These are phyloP conservation scores for Maudiozyma pseudohumilis DNA, from an alignment of 805 yeast species.

Conservation along the genomic window DNA sequence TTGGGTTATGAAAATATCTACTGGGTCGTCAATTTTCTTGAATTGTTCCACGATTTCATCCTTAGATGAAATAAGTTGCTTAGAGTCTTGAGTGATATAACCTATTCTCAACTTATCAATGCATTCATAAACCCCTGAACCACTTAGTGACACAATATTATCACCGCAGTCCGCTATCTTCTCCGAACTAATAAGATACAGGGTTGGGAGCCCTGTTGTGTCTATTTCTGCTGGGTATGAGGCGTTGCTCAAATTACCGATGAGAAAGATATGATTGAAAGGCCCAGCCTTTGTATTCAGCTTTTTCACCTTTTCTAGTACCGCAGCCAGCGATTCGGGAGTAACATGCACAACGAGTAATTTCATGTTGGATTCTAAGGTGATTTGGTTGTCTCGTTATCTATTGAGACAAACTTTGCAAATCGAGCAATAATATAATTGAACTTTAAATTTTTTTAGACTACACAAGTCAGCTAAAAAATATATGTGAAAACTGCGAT, in stretches of 20 bases:
- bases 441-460: no score
- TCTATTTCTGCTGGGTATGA: conserved; percentile 5
- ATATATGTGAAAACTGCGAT: no score
- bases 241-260: conserved; percentile 36
- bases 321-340: conserved; percentile 14
- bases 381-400: no score
- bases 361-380: neutral
- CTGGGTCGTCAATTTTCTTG: conserved; percentile 8
- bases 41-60: conserved; percentile 20
- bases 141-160: conserved; percentile 24
- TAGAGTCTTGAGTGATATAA: conserved; percentile 30
- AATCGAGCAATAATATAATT: no score
- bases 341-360: conserved; percentile 15
- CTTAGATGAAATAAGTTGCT: conserved; percentile 12
- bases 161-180: no score
- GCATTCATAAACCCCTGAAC: conserved; percentile 32
- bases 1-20: conserved; percentile 49
- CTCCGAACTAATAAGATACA: conserved; percentile 3
- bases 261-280: conserved; percentile 43
- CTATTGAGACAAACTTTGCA: no score
- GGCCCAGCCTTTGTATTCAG: conserved; percentile 56
- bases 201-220: conserved; percentile 13
- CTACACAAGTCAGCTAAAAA: no score
- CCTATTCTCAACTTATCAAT: conserved; percentile 41
- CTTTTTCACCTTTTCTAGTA: conserved; percentile 38